Percentiles rank a stretch among this genome's conserved stretches.
phyloP scores from a whole-genome alignment of 208 protist genomes.

The Crithidia brevicula region DNA sequence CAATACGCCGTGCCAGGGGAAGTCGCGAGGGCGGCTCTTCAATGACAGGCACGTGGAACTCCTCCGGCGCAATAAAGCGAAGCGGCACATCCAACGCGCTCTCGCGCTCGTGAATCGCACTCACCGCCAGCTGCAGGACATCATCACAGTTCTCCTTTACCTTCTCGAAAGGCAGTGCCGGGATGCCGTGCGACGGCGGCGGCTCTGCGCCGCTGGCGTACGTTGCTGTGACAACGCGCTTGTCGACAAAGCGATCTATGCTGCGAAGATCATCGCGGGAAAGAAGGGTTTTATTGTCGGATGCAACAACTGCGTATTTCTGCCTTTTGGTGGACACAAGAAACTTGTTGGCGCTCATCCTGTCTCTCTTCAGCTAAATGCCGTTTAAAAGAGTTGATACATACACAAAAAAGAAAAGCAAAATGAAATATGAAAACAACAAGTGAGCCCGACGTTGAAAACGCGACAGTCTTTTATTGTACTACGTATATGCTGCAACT shows the following conservation, averaged over 20 bases:
- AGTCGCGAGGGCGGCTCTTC: constrained; percentile 69
- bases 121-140: constrained; percentile 50
- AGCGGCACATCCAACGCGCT: constrained; percentile 82
- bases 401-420: no score
- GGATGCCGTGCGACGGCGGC: constrained; percentile 55
- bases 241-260: constrained; percentile 62
- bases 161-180: constrained; percentile 64
- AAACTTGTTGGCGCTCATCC: constrained; percentile 32
- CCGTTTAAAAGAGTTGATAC: no score
- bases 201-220: constrained; percentile 26
- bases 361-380: no score
- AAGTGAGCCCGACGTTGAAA: no score
- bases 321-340: constrained; percentile 52
- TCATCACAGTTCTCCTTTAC: constrained; percentile 50
- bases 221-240: constrained; percentile 39
- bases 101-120: constrained; percentile 52
- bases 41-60: constrained; percentile 66
- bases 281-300: constrained; percentile 53
- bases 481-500: no score
- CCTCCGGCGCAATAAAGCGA: constrained; percentile 74
- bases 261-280: constrained; percentile 49
- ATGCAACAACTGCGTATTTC: constrained; percentile 62
- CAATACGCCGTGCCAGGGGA: constrained; percentile 66
- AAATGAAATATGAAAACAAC: no score
- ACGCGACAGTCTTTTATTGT: no score